A percentile compares a stretch with the other conserved stretches of the same genome.
Conservation (phyloP, 2,329 filamentous ascomycete species). For the Plectosphaerella sp. region DNA sequence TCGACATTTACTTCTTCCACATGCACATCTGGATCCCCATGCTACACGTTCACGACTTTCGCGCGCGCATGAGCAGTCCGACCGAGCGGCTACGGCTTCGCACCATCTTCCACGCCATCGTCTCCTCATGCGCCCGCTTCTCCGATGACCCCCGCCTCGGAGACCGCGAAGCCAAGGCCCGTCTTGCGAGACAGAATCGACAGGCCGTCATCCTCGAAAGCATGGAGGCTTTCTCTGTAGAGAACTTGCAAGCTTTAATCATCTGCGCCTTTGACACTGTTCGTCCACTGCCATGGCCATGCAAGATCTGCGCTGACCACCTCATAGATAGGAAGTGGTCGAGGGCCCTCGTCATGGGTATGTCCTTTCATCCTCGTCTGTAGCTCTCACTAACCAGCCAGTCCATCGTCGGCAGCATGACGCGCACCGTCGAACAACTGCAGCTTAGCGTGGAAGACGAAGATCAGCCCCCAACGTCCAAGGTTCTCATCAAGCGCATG, state of each 20-base stretch:
- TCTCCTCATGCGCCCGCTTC: constrained; percentile 19
- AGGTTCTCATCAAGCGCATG: constrained; percentile 27
- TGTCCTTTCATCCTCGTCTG: neutral
- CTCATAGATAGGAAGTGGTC: constrained; percentile 25
- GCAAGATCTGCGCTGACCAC: neutral
- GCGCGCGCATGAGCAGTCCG: constrained; percentile 13
- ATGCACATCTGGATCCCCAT: constrained; percentile 36
- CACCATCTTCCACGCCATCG: constrained; percentile 31
- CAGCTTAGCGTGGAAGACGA: constrained; percentile 29
- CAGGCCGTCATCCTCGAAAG: constrained; percentile 24
- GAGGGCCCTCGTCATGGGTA: constrained; percentile 25
- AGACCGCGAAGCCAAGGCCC: constrained; percentile 8
- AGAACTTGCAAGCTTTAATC: constrained; percentile 26
- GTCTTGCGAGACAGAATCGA: constrained; percentile 2
- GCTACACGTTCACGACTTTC: constrained; percentile 23
- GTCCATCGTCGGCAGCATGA: constrained; percentile 32
- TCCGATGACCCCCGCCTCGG: constrained; percentile 20
- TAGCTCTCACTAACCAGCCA: neutral
- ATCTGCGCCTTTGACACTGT: constrained; percentile 30
- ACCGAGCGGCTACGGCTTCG: constrained; percentile 14
- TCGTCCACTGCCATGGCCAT: neutral
- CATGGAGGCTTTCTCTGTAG: constrained; percentile 28
- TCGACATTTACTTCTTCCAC: constrained; percentile 28
- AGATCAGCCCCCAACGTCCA: constrained; percentile 16
- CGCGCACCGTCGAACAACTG: constrained; percentile 32